A percentile compares a stretch with the other conserved stretches of the same genome.
These are phyloP conservation scores for Fusarium oxysporum DNA, from an alignment of 2,329 filamentous ascomycete genomes.

Conservation along the genomic window DNA sequence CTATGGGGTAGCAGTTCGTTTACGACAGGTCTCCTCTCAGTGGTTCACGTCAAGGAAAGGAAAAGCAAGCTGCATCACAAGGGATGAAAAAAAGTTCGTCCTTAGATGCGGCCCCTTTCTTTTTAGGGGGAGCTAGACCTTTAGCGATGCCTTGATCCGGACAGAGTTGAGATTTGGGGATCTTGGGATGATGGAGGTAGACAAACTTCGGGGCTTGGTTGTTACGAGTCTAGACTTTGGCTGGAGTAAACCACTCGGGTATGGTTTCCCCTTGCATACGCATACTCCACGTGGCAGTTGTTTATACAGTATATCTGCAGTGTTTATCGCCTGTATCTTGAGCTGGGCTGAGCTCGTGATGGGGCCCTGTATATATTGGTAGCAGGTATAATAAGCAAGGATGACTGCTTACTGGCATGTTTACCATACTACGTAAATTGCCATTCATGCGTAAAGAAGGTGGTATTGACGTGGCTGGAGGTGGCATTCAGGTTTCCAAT, in stretches of 20 bases:
- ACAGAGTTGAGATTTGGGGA: neutral
- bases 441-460: neutral
- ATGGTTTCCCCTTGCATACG: constrained; percentile 28
- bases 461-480: neutral
- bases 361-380: neutral
- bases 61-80: neutral
- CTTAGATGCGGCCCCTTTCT: constrained; percentile 7
- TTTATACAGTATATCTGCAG: constrained; percentile 3
- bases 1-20: neutral
- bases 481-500: neutral
- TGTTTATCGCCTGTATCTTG: neutral
- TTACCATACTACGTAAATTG: neutral
- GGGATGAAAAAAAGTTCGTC: neutral
- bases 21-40: neutral
- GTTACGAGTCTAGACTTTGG: constrained; percentile 3
- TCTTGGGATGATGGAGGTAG: neutral
- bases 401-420: constrained; percentile 6
- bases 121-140: neutral
- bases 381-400: neutral
- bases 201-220: constrained; percentile 4
- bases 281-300: constrained; percentile 40
- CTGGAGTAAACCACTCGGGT: constrained; percentile 2
- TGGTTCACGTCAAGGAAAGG: neutral
- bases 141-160: neutral
- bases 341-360: neutral